Evolutionary conservation across 139 green algal genomes (phyloP).

Genomic region (Coelastrella sp.): DNA sequence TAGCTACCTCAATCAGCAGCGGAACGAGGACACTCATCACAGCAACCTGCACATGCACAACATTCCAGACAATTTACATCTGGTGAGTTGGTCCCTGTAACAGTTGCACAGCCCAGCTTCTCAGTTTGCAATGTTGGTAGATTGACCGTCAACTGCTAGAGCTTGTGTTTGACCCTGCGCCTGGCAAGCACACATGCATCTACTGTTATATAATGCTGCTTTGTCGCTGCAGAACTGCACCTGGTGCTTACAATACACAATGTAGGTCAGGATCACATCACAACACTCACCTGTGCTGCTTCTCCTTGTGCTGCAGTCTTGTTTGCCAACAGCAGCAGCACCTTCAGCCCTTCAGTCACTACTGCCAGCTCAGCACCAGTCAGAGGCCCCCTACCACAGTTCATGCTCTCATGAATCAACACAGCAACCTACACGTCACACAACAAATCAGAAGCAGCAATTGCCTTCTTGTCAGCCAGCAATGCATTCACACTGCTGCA

Average conservation of each 20-base stretch:
- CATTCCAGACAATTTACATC: too few relatives aligned
- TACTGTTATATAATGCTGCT: too few relatives aligned
- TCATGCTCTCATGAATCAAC: neutral
- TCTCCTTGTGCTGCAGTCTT: constrained; percentile 19
- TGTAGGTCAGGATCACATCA: neutral
- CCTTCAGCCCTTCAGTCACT: constrained; percentile 66
- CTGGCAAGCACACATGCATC: constrained; percentile 18
- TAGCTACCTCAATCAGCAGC: constrained; percentile 60
- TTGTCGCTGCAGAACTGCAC: neutral
- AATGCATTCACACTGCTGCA: neutral
- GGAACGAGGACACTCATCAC: constrained; percentile 63
- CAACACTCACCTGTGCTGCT: constrained; percentile 18
- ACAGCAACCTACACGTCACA: constrained; percentile 15
- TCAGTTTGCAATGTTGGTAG: too few relatives aligned
- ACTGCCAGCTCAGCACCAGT: constrained; percentile 28
- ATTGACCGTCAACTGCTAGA: too few relatives aligned
- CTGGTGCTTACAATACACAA: too few relatives aligned
- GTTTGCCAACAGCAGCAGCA: constrained; percentile 62
- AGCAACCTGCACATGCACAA: constrained; percentile 13
- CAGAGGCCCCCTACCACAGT: neutral
- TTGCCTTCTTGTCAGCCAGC: neutral
- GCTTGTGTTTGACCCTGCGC: too few relatives aligned
- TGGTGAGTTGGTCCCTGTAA: too few relatives aligned
- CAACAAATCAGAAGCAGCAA: neutral
- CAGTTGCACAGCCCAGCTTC: too few relatives aligned